Conservation (phyloP, 257 asterid species). For the Scutellaria minor region DNA sequence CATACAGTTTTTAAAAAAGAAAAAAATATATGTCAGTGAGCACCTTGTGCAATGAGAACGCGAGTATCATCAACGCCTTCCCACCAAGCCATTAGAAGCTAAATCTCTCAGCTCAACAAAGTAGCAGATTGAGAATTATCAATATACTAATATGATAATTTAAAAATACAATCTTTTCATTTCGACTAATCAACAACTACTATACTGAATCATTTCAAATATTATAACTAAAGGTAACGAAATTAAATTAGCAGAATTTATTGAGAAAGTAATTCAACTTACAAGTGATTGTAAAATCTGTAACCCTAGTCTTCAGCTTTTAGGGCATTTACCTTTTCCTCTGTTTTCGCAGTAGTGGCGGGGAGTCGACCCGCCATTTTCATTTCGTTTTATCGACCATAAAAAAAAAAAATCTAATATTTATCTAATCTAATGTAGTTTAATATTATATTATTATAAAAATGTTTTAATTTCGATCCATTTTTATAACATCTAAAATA, state of each 20-base stretch:
- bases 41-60: constrained; percentile 78
- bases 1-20: not conserved
- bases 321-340: not conserved
- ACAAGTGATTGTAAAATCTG: not conserved
- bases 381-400: constrained; percentile 3
- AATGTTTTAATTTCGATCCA: no score
- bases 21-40: not conserved
- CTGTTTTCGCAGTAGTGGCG: constrained; percentile 15
- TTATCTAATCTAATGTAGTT: no score
- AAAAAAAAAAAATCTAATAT: no score
- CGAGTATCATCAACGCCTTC: constrained; percentile 73
- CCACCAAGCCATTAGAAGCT: constrained; percentile 73
- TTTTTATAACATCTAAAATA: no score
- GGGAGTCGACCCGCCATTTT: constrained; percentile 35
- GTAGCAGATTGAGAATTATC: constrained; percentile 10
- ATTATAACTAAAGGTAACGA: no score
- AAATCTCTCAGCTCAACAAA: constrained; percentile 24
- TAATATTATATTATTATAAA: no score
- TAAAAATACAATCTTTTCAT: not conserved
- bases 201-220: no score
- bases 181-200: not conserved
- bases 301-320: constrained; percentile 34
- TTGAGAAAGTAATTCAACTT: not conserved
- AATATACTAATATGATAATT: not conserved
- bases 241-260: no score